Evolutionary conservation across 257 asterid genomes (phyloP), one percentile per base, ranked within the genome.

Genomic region (Ehretia macrophylla): DNA sequence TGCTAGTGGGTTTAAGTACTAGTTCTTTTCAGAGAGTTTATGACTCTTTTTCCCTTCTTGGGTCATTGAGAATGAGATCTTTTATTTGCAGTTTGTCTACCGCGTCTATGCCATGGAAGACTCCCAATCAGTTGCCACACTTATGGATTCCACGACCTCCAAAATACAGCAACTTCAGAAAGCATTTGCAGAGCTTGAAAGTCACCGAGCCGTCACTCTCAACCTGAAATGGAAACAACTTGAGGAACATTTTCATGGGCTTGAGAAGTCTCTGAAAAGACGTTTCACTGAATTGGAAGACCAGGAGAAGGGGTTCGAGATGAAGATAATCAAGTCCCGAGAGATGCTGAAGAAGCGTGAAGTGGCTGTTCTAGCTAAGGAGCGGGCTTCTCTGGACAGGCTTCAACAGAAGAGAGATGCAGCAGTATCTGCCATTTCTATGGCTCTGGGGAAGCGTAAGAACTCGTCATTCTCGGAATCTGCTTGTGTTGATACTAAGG

Each of bases 351-450:
- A 81, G 81, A 89, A 78, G 74, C 88, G 94, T 65, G 81, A 87
- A 70, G 88, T 87, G n/a, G 85, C 94, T 72, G 83, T 89, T 44
- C 51, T 72, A 60, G 89, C 86, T 55, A 85, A 83, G 79, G 99
- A 93, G 86, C 88, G 85, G 66, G 75, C 81, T 58, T 89, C 97
- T 3, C 85, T 93, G 46, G 86, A 77, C 65, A 86, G 78, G 78
- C 96, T 93, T 44, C 99, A 93, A 78, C 90, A 80, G 85, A 93
- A 93, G 76, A 87, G 99, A 69, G 97, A 93, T 71, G 87, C 93
- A 63, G 99, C 97, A 37, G 83, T 89, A 23, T 85, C 85, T 42
- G 96, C 95, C 64, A 87, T 93, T 65, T 70, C 82, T 46, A 65
- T 65, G 73, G 94, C 87, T 56, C 74, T 79, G 79, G 83, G 68